phyloP scores from a whole-genome alignment of 108 stramenopile genomes.

The Nitzschia palea region DNA sequence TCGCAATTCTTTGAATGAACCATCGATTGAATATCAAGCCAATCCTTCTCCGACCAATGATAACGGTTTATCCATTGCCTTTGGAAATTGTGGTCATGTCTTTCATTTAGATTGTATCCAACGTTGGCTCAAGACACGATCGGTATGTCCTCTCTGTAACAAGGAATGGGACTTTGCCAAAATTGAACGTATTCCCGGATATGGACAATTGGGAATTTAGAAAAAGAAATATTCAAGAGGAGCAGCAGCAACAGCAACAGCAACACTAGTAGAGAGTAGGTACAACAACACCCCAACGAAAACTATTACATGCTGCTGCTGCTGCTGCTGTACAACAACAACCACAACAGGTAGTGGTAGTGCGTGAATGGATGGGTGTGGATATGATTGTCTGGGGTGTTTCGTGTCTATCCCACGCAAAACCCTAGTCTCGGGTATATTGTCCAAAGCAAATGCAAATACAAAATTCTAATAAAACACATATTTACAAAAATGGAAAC shows the following conservation, averaged over 20 bases:
- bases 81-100: conserved; percentile 98
- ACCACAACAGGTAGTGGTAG: background rate
- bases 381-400: background rate
- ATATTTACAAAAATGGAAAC: too few species aligned
- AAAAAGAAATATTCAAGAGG: too few species aligned
- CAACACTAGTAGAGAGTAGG: background rate
- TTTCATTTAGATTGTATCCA: conserved; percentile 99
- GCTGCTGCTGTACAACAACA: background rate
- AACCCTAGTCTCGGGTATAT: too few species aligned
- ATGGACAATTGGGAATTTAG: conserved; percentile 73
- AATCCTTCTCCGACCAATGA: conserved; percentile 97
- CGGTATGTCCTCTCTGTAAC: conserved; percentile 98
- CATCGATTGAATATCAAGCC: conserved; percentile 98
- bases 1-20: conserved; percentile 98
- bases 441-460: too few species aligned
- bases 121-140: conserved; percentile 96
- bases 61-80: conserved; percentile 97
- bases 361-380: background rate
- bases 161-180: conserved; percentile 99
- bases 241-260: background rate
- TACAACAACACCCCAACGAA: background rate
- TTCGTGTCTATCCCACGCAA: too few species aligned
- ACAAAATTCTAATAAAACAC: too few species aligned
- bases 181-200: conserved; percentile 96
- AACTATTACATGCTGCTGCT: too few species aligned